Evolutionary conservation across 306 rosid genomes (phyloP).

Genomic region (Rosa multiflora): DNA sequence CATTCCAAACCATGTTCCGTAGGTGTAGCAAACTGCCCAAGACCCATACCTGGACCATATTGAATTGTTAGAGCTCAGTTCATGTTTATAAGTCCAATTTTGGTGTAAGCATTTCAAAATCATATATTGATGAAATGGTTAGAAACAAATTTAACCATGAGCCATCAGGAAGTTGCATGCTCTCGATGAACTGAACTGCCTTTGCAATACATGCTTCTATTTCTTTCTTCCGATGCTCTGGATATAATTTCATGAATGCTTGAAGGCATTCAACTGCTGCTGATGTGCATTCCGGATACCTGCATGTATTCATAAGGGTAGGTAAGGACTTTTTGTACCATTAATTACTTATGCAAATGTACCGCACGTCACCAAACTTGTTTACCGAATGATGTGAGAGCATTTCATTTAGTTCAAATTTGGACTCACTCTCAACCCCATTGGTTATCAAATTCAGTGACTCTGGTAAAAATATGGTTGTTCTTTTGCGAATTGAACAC

Average conservation of each 20-base stretch:
- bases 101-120: background rate
- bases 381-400: background rate
- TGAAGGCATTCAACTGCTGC: constrained; percentile 56
- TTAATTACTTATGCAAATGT: background rate
- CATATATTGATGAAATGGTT: background rate
- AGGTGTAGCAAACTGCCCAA: constrained; percentile 82
- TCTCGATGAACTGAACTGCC: constrained; percentile 47
- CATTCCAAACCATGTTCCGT: constrained; percentile 81
- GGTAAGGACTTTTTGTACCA: background rate
- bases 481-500: background rate
- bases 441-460: background rate
- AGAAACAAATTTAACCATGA: constrained; percentile 50
- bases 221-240: constrained; percentile 46
- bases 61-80: background rate
- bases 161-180: constrained; percentile 57
- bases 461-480: background rate
- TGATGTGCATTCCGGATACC: constrained; percentile 74
- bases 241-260: constrained; percentile 37
- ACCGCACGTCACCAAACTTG: background rate
- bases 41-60: constrained; percentile 53
- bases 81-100: background rate
- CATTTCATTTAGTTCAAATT: background rate
- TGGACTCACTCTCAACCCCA: background rate
- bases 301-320: constrained; percentile 5
- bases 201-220: constrained; percentile 48